These are phyloP conservation scores for Pleurotus giganteus DNA, from an alignment of 768 basidiomycete species.

Conservation along the genomic window DNA sequence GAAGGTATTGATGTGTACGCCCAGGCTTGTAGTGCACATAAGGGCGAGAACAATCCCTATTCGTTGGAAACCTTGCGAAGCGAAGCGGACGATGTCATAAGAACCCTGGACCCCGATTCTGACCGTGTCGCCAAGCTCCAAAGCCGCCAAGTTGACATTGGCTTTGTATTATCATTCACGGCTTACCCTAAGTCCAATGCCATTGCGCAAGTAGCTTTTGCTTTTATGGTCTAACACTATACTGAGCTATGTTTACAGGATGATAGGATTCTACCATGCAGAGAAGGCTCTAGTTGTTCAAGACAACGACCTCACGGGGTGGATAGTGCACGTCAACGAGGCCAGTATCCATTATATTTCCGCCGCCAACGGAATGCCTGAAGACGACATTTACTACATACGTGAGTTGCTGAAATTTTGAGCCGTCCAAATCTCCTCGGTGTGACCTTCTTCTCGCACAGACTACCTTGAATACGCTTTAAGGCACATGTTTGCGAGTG, in stretches of 20 bases:
- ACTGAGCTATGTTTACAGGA: constrained; percentile 13
- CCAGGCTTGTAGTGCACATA: constrained; percentile 13
- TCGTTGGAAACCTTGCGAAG: constrained; percentile 28
- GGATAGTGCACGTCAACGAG: too few relatives aligned
- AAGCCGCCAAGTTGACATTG: constrained; percentile 22
- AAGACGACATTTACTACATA: too few relatives aligned
- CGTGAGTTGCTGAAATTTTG: too few relatives aligned
- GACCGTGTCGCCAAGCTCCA: not conserved
- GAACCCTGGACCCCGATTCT: constrained; percentile 19
- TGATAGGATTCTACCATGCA: constrained; percentile 22
- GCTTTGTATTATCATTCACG: constrained; percentile 35
- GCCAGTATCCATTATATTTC: too few relatives aligned
- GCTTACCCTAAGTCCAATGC: constrained; percentile 34
- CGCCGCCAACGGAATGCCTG: too few relatives aligned
- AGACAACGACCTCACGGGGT: too few relatives aligned
- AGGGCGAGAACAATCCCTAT: constrained; percentile 14
- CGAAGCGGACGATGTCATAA: constrained; percentile 28
- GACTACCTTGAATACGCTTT: constrained; percentile 28
- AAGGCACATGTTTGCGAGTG: constrained; percentile 26
- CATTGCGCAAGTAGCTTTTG: constrained; percentile 18
- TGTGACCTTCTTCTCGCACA: not conserved
- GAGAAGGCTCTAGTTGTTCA: too few relatives aligned
- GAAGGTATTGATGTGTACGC: not conserved
- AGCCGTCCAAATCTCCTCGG: not conserved
- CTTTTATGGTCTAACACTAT: not conserved